phyloP scores from a whole-genome alignment of 139 green algal species.

The Chlorella sp. region DNA sequence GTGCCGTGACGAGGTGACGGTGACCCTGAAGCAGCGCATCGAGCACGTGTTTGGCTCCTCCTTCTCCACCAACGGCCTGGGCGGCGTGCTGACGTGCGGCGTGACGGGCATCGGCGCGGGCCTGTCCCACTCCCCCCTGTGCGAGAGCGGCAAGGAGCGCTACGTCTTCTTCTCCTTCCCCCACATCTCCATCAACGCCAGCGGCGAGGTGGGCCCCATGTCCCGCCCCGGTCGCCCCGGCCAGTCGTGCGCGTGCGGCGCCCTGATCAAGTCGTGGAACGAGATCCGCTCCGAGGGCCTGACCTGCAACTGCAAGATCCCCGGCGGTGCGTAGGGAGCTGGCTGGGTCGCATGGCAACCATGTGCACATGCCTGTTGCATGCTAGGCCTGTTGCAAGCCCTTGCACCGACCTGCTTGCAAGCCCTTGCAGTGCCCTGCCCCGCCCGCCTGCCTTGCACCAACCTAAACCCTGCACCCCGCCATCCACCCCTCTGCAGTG shows the following conservation, averaged over 20 bases:
- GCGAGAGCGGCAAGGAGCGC: constrained; percentile 67
- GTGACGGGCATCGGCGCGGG: constrained; percentile 72
- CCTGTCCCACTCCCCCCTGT: constrained; percentile 63
- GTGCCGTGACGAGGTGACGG: constrained; percentile 89
- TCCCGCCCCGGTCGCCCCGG: constrained; percentile 61
- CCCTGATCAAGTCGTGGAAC: constrained; percentile 53
- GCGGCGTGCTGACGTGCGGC: constrained; percentile 83
- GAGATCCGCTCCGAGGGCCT: constrained; percentile 54
- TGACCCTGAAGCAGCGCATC: constrained; percentile 77
- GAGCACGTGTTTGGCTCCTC: constrained; percentile 76
- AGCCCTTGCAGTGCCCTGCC: too few relatives aligned
- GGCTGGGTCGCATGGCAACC: not conserved
- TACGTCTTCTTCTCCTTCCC: constrained; percentile 94
- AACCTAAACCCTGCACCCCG: too few relatives aligned
- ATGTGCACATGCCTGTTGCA: too few relatives aligned
- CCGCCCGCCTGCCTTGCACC: too few relatives aligned
- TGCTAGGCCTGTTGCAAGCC: too few relatives aligned
- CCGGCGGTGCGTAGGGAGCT: constrained; percentile 44
- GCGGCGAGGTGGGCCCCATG: constrained; percentile 69
- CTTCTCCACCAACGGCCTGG: constrained; percentile 89
- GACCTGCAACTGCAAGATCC: constrained; percentile 51
- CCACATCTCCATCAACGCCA: constrained; percentile 85
- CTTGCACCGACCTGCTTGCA: too few relatives aligned
- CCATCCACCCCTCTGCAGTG: constrained; percentile 6
- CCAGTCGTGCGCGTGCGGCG: constrained; percentile 81